Conservation (phyloP, 2,329 filamentous ascomycete genomes). For the Nakataea oryzae region DNA sequence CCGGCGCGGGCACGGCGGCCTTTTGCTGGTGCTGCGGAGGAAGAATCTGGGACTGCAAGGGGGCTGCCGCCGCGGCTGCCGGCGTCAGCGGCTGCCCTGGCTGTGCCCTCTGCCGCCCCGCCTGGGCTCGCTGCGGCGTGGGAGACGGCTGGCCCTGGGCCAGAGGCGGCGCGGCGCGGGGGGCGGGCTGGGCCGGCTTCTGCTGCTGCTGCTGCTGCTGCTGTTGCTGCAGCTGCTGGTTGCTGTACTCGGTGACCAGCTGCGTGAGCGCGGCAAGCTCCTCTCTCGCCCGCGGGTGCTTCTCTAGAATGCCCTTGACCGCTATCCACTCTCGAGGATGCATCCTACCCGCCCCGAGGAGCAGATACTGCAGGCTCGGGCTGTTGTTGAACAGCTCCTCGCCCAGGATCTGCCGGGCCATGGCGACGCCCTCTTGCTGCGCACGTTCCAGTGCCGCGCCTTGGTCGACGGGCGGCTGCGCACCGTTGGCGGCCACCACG, state of each 20-base stretch:
- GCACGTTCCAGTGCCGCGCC: conserved; percentile 3
- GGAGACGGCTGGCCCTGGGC: conserved; percentile 21
- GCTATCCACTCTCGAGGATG: background rate
- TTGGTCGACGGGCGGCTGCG: background rate
- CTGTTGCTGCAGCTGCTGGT: background rate
- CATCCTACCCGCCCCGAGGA: background rate
- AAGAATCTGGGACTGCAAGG: background rate
- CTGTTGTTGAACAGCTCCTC: background rate
- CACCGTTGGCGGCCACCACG: background rate
- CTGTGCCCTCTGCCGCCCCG: background rate
- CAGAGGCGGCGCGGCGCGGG: conserved; percentile 17
- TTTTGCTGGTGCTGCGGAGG: background rate
- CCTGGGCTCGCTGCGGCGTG: background rate
- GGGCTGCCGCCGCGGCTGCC: background rate
- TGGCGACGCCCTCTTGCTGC: conserved; percentile 8
- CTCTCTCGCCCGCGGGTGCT: background rate
- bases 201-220: background rate
- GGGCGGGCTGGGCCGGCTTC: no score
- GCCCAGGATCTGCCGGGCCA: conserved; percentile 8
- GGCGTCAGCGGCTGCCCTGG: background rate
- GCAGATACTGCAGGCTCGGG: background rate
- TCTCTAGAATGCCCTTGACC: background rate
- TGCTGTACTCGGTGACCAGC: background rate
- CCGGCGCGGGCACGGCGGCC: background rate
- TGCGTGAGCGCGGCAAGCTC: background rate